Conservation (phyloP, 495 filamentous ascomycete genomes). For the Aspergillus avenaceus region DNA sequence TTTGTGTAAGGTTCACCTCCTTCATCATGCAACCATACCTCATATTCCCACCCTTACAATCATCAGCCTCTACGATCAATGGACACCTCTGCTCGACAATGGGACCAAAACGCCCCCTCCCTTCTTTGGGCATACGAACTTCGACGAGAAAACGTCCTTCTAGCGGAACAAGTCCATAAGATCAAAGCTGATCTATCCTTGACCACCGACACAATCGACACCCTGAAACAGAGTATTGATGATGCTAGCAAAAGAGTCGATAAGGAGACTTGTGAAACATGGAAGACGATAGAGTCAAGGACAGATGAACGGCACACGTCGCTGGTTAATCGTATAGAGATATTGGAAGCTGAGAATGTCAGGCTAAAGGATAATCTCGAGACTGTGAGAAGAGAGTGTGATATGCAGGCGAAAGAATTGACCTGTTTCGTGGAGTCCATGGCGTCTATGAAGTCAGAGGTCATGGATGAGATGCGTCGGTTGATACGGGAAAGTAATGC, state of each 20-base stretch:
- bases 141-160: constrained; percentile 28
- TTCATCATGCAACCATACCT: no score
- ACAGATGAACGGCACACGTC: background rate
- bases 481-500: background rate
- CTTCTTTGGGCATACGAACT: constrained; percentile 35
- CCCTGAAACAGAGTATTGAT: constrained; percentile 4
- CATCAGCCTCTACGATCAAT: background rate
- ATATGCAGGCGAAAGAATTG: background rate
- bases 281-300: background rate
- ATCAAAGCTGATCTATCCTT: constrained; percentile 6
- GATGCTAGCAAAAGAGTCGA: no score
- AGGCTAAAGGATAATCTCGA: background rate
- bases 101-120: constrained; percentile 7
- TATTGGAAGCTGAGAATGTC: background rate
- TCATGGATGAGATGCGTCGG: background rate
- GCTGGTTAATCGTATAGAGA: background rate
- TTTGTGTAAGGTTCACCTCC: no score
- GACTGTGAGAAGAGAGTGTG: background rate
- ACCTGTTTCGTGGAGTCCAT: background rate
- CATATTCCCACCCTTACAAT: background rate
- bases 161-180: constrained; percentile 17
- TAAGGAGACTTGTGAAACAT: background rate
- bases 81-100: background rate
- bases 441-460: background rate
- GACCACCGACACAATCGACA: constrained; percentile 1